Percentiles rank a stretch among this genome's conserved stretches.
Evolutionary conservation across 2,329 filamentous ascomycete genomes (phyloP).

Genomic region (Gaeumannomyces sp.): DNA sequence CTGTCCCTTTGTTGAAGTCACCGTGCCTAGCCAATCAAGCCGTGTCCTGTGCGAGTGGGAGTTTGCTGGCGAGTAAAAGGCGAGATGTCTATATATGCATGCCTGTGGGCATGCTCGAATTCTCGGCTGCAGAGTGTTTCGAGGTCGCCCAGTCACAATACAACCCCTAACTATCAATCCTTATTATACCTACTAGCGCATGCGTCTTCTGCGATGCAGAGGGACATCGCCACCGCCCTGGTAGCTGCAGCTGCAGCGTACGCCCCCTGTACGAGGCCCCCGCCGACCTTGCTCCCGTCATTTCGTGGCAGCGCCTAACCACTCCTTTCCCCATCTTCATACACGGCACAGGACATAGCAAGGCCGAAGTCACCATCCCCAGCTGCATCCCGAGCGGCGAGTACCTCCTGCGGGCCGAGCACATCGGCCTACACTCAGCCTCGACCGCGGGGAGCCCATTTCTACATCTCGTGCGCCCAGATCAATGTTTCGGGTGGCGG

Average conservation of each 20-base stretch:
- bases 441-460: conserved; percentile 21
- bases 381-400: conserved; percentile 23
- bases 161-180: neutral
- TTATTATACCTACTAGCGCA: neutral
- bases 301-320: no score
- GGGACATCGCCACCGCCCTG: conserved; percentile 6
- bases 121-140: neutral
- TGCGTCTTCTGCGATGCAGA: conserved; percentile 10
- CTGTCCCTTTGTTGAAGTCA: neutral
- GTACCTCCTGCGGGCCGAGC: conserved; percentile 26
- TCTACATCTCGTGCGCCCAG: conserved; percentile 24
- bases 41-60: neutral
- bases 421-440: conserved; percentile 24
- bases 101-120: neutral
- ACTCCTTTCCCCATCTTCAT: no score
- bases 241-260: conserved; percentile 13
- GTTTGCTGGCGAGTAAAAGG: neutral
- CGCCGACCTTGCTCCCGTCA: no score
- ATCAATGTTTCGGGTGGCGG: conserved; percentile 22
- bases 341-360: neutral
- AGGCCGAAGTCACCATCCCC: conserved; percentile 20
- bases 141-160: neutral
- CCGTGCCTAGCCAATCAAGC: neutral
- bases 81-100: neutral
- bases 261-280: conserved; percentile 14